phyloP scores from a whole-genome alignment of 1,139 yeast species.

The Debaryomycetaceae sp. region DNA sequence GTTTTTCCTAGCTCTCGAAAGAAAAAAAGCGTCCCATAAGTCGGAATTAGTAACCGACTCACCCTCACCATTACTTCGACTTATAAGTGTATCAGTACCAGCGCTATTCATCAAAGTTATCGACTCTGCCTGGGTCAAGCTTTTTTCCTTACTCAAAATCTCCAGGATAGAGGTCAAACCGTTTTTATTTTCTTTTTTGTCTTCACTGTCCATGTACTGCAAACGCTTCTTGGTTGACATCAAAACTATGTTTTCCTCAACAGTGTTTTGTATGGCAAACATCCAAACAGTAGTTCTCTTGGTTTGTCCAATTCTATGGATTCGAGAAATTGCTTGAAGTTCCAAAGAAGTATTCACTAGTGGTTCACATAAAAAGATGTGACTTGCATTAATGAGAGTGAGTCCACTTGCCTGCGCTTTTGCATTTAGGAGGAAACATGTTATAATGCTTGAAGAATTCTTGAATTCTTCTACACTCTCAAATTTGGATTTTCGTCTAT shows the following conservation, averaged over 20 bases:
- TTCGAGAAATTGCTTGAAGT: constrained; percentile 85
- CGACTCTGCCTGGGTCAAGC: constrained; percentile 33
- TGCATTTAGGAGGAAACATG: constrained; percentile 83
- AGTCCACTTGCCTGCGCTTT: constrained; percentile 87
- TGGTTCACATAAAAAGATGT: constrained; percentile 88
- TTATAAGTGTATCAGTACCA: constrained; percentile 42
- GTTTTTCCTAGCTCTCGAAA: constrained; percentile 15
- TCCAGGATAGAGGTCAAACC: constrained; percentile 4
- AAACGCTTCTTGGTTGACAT: constrained; percentile 51
- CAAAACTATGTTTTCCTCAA: constrained; percentile 84
- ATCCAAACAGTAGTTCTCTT: constrained; percentile 84
- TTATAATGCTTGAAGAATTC: constrained; percentile 51
- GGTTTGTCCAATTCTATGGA: constrained; percentile 89
- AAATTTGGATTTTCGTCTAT: constrained; percentile 25
- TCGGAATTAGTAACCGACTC: constrained; percentile 55
- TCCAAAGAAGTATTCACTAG: constrained; percentile 85
- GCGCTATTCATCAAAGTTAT: constrained; percentile 35
- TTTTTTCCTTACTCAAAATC: constrained; percentile 14
- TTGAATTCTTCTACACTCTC: constrained; percentile 63
- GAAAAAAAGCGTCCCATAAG: constrained; percentile 60
- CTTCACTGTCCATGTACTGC: constrained; percentile 24
- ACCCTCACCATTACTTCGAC: constrained; percentile 43
- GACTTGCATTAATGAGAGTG: constrained; percentile 86
- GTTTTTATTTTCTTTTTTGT: not conserved
- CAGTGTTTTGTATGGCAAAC: constrained; percentile 78